A percentile compares a stretch with the other conserved stretches of the same genome.
Evolutionary conservation across 768 basidiomycete species (phyloP).

Genomic region (Russula olivacea): DNA sequence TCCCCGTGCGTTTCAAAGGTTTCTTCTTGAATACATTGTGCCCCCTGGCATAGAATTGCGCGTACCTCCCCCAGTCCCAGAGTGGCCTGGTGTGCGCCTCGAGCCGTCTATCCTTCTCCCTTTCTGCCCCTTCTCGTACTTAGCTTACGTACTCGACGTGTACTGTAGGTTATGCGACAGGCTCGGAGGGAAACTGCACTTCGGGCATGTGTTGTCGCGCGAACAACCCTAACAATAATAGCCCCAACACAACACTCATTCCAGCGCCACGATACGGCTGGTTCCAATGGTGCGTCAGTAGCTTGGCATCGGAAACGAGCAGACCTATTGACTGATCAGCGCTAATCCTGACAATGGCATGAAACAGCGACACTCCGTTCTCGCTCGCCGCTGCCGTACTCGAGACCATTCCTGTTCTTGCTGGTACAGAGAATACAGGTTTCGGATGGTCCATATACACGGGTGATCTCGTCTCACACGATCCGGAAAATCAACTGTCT

Average conservation of each 20-base stretch:
- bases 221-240: slow-evolving; percentile 44
- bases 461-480: slow-evolving; percentile 71
- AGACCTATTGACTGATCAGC: not conserved
- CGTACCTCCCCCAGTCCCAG: not conserved
- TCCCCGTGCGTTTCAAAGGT: slow-evolving; percentile 43
- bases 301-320: not conserved
- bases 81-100: not conserved
- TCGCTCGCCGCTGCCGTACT: slow-evolving; percentile 55
- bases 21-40: not conserved
- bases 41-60: not conserved
- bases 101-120: not conserved
- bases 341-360: not conserved
- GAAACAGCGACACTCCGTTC: slow-evolving; percentile 51
- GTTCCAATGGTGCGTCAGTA: slow-evolving; percentile 46
- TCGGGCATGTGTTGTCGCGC: slow-evolving; percentile 59
- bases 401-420: slow-evolving; percentile 59
- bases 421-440: slow-evolving; percentile 53
- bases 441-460: slow-evolving; percentile 66
- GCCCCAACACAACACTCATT: slow-evolving; percentile 44
- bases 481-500: slow-evolving; percentile 56
- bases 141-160: not conserved
- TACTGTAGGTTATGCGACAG: slow-evolving; percentile 54
- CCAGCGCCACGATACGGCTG: slow-evolving; percentile 67
- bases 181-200: slow-evolving; percentile 68
- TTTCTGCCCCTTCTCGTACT: not conserved